A percentile compares a stretch with the other conserved stretches of the same genome.
These are phyloP conservation scores for Porodaedalea pini DNA, from an alignment of 1,284 basidiomycete genomes.

Conservation along the genomic window DNA sequence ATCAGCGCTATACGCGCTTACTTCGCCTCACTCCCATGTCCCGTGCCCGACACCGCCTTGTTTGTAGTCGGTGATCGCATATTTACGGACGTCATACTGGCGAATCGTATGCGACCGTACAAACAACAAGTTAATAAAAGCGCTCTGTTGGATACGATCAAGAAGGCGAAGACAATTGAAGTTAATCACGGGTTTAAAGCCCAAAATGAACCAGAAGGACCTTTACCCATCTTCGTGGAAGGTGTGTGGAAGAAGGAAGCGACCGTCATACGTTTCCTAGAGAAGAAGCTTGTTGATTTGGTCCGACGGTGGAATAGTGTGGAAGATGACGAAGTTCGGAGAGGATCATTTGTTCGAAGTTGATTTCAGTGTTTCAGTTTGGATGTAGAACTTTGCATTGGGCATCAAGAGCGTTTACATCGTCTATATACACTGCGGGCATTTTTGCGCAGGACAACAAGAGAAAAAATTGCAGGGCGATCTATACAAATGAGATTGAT, in stretches of 20 bases:
- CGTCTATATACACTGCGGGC: too few species aligned
- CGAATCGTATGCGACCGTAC: slow-evolving; percentile 59
- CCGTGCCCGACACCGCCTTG: slow-evolving; percentile 57
- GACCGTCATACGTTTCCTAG: slow-evolving; percentile 55
- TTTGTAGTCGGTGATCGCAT: slow-evolving; percentile 87
- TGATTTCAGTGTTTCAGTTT: neutral
- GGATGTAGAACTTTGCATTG: neutral
- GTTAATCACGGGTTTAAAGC: neutral
- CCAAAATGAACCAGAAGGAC: slow-evolving; percentile 33
- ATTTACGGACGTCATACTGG: slow-evolving; percentile 88
- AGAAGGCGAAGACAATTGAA: neutral
- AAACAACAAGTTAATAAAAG: slow-evolving; percentile 21
- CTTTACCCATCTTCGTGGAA: slow-evolving; percentile 65
- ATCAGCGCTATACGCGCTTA: slow-evolving; percentile 64
- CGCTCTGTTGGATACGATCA: slow-evolving; percentile 1
- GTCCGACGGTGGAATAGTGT: slow-evolving; percentile 39
- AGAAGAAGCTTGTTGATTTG: slow-evolving; percentile 45
- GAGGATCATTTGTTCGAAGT: neutral
- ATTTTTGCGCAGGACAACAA: neutral
- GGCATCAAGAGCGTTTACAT: neutral
- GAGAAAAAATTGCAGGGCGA: neutral
- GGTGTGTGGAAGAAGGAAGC: slow-evolving; percentile 65
- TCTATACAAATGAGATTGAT: neutral
- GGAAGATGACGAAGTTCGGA: neutral
- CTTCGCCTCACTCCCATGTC: slow-evolving; percentile 48